Evolutionary conservation across 257 asterid species (phyloP).

Genomic region (Fraxinus pennsylvanica): DNA sequence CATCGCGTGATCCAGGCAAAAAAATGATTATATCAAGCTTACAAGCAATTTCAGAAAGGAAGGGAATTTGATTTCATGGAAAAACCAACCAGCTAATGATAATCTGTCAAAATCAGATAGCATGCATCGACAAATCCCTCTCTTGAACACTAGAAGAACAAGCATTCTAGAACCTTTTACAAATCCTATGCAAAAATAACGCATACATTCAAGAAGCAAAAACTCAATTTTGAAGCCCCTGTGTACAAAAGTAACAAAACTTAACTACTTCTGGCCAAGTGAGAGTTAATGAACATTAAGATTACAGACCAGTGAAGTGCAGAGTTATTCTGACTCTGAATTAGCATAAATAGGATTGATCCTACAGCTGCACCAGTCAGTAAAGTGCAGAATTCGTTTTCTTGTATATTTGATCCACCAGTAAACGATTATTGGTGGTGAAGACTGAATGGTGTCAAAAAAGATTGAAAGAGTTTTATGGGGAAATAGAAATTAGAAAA

Average conservation of each 20-base stretch:
- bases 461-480: conserved; percentile 18
- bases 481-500: conserved; percentile 28
- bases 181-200: background rate
- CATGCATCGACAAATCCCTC: background rate
- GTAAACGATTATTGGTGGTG: conserved; percentile 25
- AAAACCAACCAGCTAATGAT: background rate
- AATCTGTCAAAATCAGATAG: background rate
- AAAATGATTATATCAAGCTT: background rate
- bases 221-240: background rate
- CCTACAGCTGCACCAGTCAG: background rate
- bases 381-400: no score
- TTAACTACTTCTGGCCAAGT: background rate
- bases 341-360: background rate
- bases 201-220: conserved; percentile 3
- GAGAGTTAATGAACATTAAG: background rate
- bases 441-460: conserved; percentile 21
- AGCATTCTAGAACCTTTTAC: background rate
- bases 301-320: background rate
- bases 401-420: background rate
- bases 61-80: background rate
- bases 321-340: background rate
- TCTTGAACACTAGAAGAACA: background rate
- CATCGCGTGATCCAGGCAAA: background rate
- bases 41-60: background rate
- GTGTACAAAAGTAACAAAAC: background rate